These are phyloP conservation scores for Penicillium polonicum DNA, from an alignment of 2,329 filamentous ascomycete species.

Conservation along the genomic window DNA sequence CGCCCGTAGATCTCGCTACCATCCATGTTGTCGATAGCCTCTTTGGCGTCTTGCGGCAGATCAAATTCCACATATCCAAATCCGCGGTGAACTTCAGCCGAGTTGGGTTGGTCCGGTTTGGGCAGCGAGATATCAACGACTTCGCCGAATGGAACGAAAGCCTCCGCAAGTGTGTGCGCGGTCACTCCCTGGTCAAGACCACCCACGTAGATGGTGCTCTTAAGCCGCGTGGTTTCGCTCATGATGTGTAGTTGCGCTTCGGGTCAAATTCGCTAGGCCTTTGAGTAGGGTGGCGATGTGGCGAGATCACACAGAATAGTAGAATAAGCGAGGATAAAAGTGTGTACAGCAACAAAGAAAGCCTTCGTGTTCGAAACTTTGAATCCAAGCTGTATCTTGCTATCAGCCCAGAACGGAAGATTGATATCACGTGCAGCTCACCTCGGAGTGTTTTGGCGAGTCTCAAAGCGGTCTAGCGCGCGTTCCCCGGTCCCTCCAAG, in stretches of 20 bases:
- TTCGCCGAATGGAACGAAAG: conserved; percentile 95
- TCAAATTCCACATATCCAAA: conserved; percentile 98
- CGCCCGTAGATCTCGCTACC: conserved; percentile 92
- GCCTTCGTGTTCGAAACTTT: background rate
- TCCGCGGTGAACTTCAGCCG: conserved; percentile 77
- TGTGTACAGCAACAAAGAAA: background rate
- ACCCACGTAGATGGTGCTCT: conserved; percentile 88
- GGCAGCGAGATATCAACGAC: conserved; percentile 88
- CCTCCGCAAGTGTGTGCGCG: conserved; percentile 73
- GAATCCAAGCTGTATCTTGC: conserved; percentile 5
- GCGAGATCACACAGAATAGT: background rate
- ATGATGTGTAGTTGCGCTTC: conserved; percentile 50
- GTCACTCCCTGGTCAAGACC: conserved; percentile 80
- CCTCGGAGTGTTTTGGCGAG: conserved; percentile 36
- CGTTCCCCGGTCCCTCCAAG: conserved; percentile 34
- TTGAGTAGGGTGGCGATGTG: background rate
- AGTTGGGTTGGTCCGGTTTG: conserved; percentile 78
- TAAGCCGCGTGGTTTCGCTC: conserved; percentile 79
- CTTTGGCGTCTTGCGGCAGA: conserved; percentile 76
- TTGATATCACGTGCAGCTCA: conserved; percentile 36
- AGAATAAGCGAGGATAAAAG: background rate
- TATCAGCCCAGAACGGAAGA: conserved; percentile 15
- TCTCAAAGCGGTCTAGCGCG: conserved; percentile 30
- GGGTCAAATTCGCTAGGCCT: no score
- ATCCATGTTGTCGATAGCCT: conserved; percentile 99